Evolutionary conservation across 176 grass and related monocot genomes (phyloP).

Genomic region (Aegilops sharonensis): DNA sequence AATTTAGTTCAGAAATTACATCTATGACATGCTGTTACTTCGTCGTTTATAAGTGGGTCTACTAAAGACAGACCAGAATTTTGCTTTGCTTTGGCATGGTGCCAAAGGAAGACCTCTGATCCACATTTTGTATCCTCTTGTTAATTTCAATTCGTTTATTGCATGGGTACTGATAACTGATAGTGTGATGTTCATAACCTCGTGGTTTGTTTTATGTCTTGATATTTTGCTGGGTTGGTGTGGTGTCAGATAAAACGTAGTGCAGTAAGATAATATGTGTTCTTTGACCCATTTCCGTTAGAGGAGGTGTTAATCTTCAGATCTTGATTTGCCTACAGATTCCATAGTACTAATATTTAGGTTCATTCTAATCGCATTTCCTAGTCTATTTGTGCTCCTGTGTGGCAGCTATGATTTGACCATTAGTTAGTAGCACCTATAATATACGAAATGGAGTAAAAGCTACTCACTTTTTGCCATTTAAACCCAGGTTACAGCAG

Average conservation of each 20-base stretch:
- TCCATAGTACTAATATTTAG: background rate
- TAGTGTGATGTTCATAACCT: background rate
- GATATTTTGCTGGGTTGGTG: background rate
- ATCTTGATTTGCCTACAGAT: background rate
- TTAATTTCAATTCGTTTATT: background rate
- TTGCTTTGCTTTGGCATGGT: background rate
- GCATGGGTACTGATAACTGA: background rate
- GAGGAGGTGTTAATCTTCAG: background rate
- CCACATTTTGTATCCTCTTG: background rate
- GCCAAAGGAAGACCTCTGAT: background rate
- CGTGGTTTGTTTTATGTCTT: background rate
- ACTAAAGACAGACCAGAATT: background rate
- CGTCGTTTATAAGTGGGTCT: background rate
- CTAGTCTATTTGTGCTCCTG: background rate
- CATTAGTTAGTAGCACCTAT: background rate
- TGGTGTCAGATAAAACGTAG: background rate
- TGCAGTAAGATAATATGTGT: background rate
- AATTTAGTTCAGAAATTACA: background rate
- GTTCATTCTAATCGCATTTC: background rate
- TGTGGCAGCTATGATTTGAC: background rate
- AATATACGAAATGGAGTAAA: too few relatives aligned
- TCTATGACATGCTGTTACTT: background rate
- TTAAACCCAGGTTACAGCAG: too few relatives aligned
- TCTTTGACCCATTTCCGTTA: background rate
- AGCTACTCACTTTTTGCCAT: too few relatives aligned